Conservation (phyloP, 805 yeast genomes). For the Saccharomycopsis sp. region DNA sequence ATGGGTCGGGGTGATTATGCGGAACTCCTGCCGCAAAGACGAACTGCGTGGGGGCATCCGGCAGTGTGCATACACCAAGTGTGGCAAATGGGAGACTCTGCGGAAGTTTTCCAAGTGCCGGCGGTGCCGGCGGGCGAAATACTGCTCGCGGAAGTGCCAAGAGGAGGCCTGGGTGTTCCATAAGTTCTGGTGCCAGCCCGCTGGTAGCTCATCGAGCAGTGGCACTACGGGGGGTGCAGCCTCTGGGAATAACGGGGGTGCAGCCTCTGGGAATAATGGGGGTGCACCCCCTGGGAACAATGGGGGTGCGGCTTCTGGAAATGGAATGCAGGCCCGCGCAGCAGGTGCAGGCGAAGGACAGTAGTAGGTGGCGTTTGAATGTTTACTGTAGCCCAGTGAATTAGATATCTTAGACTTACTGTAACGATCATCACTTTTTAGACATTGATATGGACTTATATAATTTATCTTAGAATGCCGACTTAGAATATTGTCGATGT, state of each 20-base stretch:
- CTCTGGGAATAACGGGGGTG: background rate
- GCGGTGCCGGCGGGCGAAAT: conserved; percentile 89
- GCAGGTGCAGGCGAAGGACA: too few relatives aligned
- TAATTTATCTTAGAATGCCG: too few relatives aligned
- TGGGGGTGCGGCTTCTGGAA: background rate
- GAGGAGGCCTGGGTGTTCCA: conserved; percentile 88
- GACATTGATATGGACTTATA: too few relatives aligned
- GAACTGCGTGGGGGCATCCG: conserved; percentile 83
- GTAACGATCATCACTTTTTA: too few relatives aligned
- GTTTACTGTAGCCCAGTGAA: too few relatives aligned
- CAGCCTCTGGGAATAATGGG: background rate
- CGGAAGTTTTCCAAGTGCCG: conserved; percentile 94
- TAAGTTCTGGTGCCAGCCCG: conserved; percentile 82
- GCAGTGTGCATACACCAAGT: conserved; percentile 88
- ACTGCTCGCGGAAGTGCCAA: conserved; percentile 90
- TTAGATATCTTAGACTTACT: too few relatives aligned
- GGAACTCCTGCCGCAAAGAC: conserved; percentile 90
- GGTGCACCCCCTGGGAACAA: background rate
- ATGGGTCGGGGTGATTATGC: conserved; percentile 98
- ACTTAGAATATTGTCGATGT: too few relatives aligned
- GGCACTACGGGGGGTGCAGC: background rate
- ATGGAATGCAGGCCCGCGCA: too few relatives aligned
- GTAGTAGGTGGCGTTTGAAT: too few relatives aligned
- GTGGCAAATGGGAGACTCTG: conserved; percentile 89
- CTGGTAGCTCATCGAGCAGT: conserved; percentile 26